These are phyloP conservation scores for Talaromyces sp. DNA, from an alignment of 2,329 filamentous ascomycete species.

Conservation along the genomic window DNA sequence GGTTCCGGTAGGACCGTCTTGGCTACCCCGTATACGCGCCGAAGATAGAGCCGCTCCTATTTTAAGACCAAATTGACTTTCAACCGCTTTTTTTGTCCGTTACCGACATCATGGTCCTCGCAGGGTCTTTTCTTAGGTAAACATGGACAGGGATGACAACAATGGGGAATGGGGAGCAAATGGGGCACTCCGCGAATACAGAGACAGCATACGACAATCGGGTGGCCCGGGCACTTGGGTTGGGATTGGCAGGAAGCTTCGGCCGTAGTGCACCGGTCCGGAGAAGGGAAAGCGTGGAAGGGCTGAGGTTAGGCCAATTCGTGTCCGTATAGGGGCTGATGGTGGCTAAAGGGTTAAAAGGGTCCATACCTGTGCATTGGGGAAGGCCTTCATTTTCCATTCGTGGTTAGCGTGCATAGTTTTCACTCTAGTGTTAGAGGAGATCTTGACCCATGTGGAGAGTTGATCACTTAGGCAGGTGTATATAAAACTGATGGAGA, in stretches of 20 bases:
- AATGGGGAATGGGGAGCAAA: too few species aligned
- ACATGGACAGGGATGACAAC: too few species aligned
- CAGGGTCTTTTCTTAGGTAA: too few species aligned
- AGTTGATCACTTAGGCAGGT: too few species aligned
- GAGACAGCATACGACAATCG: background rate
- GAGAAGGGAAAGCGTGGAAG: background rate
- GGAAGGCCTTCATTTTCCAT: slow-evolving; percentile 11
- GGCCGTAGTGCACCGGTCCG: slow-evolving; percentile 6
- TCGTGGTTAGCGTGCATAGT: slow-evolving; percentile 8
- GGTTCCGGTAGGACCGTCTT: slow-evolving; percentile 5
- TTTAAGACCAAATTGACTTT: background rate
- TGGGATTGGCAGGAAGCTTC: slow-evolving; percentile 2
- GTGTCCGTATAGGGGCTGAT: background rate
- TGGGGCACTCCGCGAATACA: too few species aligned
- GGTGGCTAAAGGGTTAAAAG: slow-evolving; percentile 4
- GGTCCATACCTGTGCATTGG: background rate
- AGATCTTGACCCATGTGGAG: too few species aligned
- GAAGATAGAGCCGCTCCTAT: slow-evolving; percentile 14
- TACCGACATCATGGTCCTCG: too few species aligned
- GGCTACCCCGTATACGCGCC: too few species aligned
- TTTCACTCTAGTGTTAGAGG: too few species aligned
- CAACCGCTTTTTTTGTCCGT: too few species aligned
- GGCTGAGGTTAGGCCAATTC: background rate
- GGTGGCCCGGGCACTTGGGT: background rate
- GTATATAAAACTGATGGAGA: too few species aligned